Evolutionary conservation across 2,329 filamentous ascomycete species (phyloP), one percentile per base, ranked within the genome.

Genomic region (Xylariaceae sp.): DNA sequence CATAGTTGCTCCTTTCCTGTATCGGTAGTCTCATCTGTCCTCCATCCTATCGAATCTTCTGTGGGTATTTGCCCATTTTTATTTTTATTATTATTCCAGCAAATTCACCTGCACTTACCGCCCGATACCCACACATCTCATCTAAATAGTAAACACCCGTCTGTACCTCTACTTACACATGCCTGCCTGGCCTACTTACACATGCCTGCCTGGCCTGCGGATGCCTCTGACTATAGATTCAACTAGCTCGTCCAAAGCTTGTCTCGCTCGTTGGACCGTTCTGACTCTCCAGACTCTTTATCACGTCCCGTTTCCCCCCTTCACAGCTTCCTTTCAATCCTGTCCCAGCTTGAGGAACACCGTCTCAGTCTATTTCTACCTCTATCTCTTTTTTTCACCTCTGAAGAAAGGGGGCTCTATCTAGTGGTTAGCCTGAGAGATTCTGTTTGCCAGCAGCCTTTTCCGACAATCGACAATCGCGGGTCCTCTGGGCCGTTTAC

Each of bases 311-410:
- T 51, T 38, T 48, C 34, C 38, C 31, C 37, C 50, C 48, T 51
- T 53, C 50, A 27, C 39, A 35, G 19, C 31, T 23, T 41, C 30
- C 43, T 48, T 50, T 46, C 29, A 39, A 9, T 44, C 30, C 27
- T 50, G 48, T 48, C 38, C 46, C 37, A 48, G 44, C 36, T 45
- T 55, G 43, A 55, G 53, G 51, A 57, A 55, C 55, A 58, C 39
- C 56, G 56, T 60, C 53, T 60, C 56, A 59, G 32, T 40, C 33
- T 37, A 30, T 41, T 45, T n/a, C n/a, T n/a, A n/a, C n/a, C n/a
- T n/a, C n/a, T n/a, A n/a, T n/a, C 41, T 34, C 17, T 13, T 26
- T 11, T 13, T 17, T 8, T 15, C 12, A 13, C 23, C 35, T 41
- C 46, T 40, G 28, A 39, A 41, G 34, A 50, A 41, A 45, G 41